phyloP scores from a whole-genome alignment of 2,329 filamentous ascomycete genomes.

The Akanthomyces muscarius region DNA sequence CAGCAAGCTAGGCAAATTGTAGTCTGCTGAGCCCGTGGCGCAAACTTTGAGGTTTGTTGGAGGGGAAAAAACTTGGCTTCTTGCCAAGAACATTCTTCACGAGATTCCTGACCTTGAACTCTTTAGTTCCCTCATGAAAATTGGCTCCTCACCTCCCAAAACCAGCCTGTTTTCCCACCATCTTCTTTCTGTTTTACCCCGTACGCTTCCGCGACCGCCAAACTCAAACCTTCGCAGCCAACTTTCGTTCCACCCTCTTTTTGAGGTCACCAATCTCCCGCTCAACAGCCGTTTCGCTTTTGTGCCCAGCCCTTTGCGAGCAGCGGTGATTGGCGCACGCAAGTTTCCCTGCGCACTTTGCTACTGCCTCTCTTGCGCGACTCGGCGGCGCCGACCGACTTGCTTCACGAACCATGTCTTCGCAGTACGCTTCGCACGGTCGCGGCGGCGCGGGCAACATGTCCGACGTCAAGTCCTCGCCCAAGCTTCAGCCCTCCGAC shows the following conservation, averaged over 20 bases:
- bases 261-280: neutral
- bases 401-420: slow-evolving; percentile 33
- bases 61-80: neutral
- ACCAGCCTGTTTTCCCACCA: neutral
- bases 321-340: neutral
- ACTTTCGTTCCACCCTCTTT: neutral
- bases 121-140: neutral
- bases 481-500: slow-evolving; percentile 56
- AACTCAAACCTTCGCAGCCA: neutral
- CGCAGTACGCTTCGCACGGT: slow-evolving; percentile 58
- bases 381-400: neutral
- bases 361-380: neutral
- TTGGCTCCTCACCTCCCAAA: neutral
- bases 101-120: neutral
- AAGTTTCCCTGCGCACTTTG: neutral
- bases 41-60: neutral
- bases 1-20: neutral
- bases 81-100: slow-evolving; percentile 1
- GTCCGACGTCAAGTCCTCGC: slow-evolving; percentile 43
- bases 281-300: neutral
- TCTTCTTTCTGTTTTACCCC: neutral
- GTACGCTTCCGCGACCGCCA: neutral
- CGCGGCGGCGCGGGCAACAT: slow-evolving; percentile 79
- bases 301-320: neutral
- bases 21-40: neutral